These are phyloP conservation scores for Cladophialophora chaetospira DNA, from an alignment of 2,329 filamentous ascomycete species.

Conservation along the genomic window DNA sequence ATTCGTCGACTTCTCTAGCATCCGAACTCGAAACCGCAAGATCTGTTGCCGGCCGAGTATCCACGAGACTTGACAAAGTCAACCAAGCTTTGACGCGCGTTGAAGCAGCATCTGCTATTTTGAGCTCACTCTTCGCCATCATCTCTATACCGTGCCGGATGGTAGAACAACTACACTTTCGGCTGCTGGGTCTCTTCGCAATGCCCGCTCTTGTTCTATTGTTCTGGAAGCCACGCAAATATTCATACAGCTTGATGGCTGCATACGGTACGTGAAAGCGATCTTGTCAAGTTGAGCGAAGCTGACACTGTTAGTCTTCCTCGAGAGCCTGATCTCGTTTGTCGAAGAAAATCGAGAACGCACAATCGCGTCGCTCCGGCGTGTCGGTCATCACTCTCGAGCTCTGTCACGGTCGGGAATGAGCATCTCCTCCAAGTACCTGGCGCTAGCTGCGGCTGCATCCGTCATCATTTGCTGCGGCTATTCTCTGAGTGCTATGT, in stretches of 20 bases:
- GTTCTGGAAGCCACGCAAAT: conserved; percentile 20
- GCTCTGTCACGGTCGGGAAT: background rate
- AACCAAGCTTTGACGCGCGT: conserved; percentile 22
- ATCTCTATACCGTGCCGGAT: conserved; percentile 21
- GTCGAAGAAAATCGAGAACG: conserved; percentile 13
- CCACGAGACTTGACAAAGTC: conserved; percentile 22
- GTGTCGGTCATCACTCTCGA: conserved; percentile 2
- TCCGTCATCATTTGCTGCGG: background rate
- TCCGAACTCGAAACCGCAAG: conserved; percentile 22
- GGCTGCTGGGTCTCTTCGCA: conserved; percentile 16
- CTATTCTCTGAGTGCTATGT: background rate
- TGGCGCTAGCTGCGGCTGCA: background rate
- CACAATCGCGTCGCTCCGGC: background rate
- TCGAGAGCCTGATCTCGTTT: conserved; percentile 22
- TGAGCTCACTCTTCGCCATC: conserved; percentile 19
- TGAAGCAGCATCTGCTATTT: conserved; percentile 21
- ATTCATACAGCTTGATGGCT: conserved; percentile 21
- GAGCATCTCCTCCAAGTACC: background rate
- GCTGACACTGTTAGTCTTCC: conserved; percentile 19
- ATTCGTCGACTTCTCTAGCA: conserved; percentile 15
- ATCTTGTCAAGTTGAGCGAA: too few relatives aligned
- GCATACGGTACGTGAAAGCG: conserved; percentile 18
- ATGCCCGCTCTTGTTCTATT: conserved; percentile 15
- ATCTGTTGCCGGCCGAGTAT: conserved; percentile 16
- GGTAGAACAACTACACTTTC: conserved; percentile 18